Conservation (phyloP, 2,329 filamentous ascomycete genomes). For the Diplocarpon mali region DNA sequence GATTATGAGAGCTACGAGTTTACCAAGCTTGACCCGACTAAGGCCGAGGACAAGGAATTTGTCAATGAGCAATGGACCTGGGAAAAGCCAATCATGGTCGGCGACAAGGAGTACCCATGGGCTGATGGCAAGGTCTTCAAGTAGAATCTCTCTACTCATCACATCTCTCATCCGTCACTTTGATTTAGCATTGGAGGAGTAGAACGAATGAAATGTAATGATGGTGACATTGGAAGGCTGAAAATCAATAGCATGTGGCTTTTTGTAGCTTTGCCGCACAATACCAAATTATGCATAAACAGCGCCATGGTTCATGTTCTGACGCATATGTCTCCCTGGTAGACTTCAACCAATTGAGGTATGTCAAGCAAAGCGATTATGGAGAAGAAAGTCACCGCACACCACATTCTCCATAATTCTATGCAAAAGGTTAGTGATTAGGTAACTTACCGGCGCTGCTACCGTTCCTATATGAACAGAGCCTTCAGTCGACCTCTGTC, state of each 20-base stretch:
- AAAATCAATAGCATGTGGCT: background rate
- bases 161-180: conserved; percentile 7
- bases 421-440: no score
- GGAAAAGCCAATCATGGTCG: conserved; percentile 71
- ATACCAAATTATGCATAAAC: no score
- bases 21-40: conserved; percentile 87
- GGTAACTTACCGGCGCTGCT: no score
- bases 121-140: conserved; percentile 98
- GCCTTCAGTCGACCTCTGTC: background rate
- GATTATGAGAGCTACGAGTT: conserved; percentile 96
- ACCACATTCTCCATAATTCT: no score
- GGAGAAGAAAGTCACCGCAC: no score
- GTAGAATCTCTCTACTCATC: conserved; percentile 42
- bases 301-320: no score
- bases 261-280: background rate
- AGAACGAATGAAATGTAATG: conserved; percentile 13
- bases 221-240: conserved; percentile 12
- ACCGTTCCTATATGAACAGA: no score
- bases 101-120: conserved; percentile 83
- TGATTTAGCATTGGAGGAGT: conserved; percentile 15
- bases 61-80: conserved; percentile 83
- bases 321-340: background rate
- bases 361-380: background rate
- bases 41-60: conserved; percentile 73
- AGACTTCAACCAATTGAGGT: background rate